These are phyloP conservation scores for Nyctanthes arbortristis DNA, from an alignment of 257 asterid species.

Conservation along the genomic window DNA sequence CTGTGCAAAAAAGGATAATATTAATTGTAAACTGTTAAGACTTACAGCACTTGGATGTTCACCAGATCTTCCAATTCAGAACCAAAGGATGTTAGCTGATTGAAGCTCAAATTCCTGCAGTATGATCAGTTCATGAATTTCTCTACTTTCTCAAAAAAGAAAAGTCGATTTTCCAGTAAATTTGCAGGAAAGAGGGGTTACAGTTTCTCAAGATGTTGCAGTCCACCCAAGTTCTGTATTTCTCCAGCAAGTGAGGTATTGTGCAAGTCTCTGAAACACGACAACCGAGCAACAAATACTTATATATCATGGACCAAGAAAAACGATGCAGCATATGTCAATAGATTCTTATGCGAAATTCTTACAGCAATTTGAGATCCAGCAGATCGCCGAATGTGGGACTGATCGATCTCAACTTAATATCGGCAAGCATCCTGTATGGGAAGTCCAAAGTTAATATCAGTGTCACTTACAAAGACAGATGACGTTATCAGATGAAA, in stretches of 20 bases:
- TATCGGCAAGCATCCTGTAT: slow-evolving; percentile 65
- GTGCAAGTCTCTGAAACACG: slow-evolving; percentile 71
- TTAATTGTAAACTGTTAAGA: too few relatives aligned
- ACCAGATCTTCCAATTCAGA: slow-evolving; percentile 83
- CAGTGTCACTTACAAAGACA: slow-evolving; percentile 3
- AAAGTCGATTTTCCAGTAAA: slow-evolving; percentile 8
- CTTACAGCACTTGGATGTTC: slow-evolving; percentile 89
- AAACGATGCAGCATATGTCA: slow-evolving; percentile 7
- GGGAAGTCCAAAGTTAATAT: slow-evolving; percentile 5
- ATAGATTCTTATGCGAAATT: neutral
- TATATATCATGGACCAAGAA: slow-evolving; percentile 6
- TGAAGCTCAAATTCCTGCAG: slow-evolving; percentile 92
- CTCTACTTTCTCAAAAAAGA: slow-evolving; percentile 19
- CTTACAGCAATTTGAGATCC: slow-evolving; percentile 86
- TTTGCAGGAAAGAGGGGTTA: slow-evolving; percentile 31
- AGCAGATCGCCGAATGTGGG: slow-evolving; percentile 81
- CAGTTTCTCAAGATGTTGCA: slow-evolving; percentile 85
- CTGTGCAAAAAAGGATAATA: too few relatives aligned
- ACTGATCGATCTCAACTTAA: slow-evolving; percentile 76
- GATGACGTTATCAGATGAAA: neutral
- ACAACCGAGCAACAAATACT: neutral
- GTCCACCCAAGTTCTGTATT: slow-evolving; percentile 80
- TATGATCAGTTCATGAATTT: neutral
- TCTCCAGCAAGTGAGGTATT: slow-evolving; percentile 87
- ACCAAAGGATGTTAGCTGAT: slow-evolving; percentile 75